Evolutionary conservation across 2,329 filamentous ascomycete species (phyloP).

Genomic region (Harringtonia aguacate): DNA sequence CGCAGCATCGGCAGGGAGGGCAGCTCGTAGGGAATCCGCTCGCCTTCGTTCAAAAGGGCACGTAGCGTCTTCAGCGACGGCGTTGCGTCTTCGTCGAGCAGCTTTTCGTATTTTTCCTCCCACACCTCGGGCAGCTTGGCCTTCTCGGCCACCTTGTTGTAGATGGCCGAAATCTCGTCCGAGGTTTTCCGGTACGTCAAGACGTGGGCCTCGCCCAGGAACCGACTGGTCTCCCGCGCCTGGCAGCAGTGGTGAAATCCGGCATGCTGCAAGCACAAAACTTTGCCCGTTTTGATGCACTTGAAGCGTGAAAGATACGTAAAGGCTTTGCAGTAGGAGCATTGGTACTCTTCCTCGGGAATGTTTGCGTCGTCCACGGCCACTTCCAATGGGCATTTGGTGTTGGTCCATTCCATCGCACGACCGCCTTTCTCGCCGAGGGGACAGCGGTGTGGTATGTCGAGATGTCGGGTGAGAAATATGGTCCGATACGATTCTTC

Average conservation of each 20-base stretch:
- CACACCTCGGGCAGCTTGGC: conserved; percentile 76
- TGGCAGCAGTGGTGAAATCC: conserved; percentile 75
- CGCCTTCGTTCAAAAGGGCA: conserved; percentile 78
- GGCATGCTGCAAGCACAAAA: conserved; percentile 73
- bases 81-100: conserved; percentile 72
- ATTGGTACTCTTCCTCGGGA: conserved; percentile 86
- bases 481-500: conserved; percentile 58
- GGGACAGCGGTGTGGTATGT: conserved; percentile 40
- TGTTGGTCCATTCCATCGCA: not conserved
- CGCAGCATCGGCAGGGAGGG: conserved; percentile 71
- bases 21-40: conserved; percentile 88
- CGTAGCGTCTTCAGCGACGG: conserved; percentile 82
- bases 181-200: conserved; percentile 70
- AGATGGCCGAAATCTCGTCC: conserved; percentile 53
- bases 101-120: conserved; percentile 79
- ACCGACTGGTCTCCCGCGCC: conserved; percentile 53
- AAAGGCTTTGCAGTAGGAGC: conserved; percentile 84
- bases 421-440: conserved; percentile 34
- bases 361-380: conserved; percentile 63
- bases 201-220: conserved; percentile 57
- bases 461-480: conserved; percentile 51
- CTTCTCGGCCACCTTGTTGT: conserved; percentile 75
- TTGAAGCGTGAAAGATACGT: conserved; percentile 84
- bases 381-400: conserved; percentile 48
- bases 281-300: conserved; percentile 71